Evolutionary conservation across 169 alveolate species (phyloP).

Genomic region (Plasmodium fragile): DNA sequence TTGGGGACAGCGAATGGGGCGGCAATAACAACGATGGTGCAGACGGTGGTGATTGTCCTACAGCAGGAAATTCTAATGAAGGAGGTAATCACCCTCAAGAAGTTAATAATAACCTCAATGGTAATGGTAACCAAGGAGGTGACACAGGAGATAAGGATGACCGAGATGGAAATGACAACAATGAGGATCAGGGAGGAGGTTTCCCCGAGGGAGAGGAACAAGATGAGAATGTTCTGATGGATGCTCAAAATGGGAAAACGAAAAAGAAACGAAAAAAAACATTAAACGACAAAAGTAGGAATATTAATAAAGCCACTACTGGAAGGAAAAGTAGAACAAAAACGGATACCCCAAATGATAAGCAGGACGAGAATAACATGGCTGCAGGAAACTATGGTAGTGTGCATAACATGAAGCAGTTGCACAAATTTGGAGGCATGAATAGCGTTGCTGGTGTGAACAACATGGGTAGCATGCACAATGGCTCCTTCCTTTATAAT

Average conservation of each 20-base stretch:
- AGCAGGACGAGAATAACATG: slow-evolving; percentile 20
- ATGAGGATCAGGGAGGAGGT: background rate
- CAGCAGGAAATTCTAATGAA: background rate
- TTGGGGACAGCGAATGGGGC: background rate
- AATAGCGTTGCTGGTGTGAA: slow-evolving; percentile 5
- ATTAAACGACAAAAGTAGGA: slow-evolving; percentile 56
- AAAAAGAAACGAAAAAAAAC: slow-evolving; percentile 23
- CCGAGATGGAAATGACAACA: background rate
- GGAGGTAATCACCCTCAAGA: background rate
- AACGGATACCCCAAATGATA: background rate
- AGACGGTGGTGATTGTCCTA: background rate
- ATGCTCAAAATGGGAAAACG: background rate
- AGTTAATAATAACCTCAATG: background rate
- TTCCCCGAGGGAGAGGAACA: background rate
- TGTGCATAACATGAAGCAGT: background rate
- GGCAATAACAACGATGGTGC: background rate
- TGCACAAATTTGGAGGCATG: background rate
- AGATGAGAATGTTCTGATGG: slow-evolving; percentile 25
- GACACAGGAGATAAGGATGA: background rate
- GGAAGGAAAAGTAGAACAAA: slow-evolving; percentile 16
- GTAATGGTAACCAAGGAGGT: background rate
- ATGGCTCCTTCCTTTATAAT: background rate
- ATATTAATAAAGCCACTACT: slow-evolving; percentile 22
- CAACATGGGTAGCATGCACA: background rate
- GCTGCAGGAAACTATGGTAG: background rate